Conservation (phyloP, 179 eudicot genomes). For the Carnegiea gigantea region DNA sequence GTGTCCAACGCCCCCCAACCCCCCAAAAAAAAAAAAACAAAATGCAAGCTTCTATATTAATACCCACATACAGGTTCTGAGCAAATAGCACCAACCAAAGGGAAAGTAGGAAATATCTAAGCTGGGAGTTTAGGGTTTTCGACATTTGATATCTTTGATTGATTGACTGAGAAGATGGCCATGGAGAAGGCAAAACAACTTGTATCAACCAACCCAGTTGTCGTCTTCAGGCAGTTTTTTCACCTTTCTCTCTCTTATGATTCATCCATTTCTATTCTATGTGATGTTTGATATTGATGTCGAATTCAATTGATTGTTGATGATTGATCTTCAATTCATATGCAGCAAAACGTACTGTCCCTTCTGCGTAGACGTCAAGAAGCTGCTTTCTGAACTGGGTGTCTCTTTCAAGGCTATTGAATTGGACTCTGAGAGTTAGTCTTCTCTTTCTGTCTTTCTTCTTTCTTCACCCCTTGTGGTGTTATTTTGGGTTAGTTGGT, state of each 20-base stretch:
- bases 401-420: conserved; percentile 73
- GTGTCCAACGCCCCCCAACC: too few relatives aligned
- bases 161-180: conserved; percentile 40
- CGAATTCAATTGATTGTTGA: neutral
- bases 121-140: conserved; percentile 2
- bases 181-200: conserved; percentile 60
- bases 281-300: neutral
- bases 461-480: neutral
- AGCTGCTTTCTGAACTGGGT: conserved; percentile 52
- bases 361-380: conserved; percentile 70
- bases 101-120: neutral
- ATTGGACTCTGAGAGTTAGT: conserved; percentile 71
- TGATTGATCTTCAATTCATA: neutral
- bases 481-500: neutral
- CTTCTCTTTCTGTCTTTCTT: conserved; percentile 1
- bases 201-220: conserved; percentile 59
- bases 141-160: neutral
- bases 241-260: neutral
- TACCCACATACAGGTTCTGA: neutral
- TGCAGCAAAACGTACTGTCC: conserved; percentile 78
- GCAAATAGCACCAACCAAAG: neutral
- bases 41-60: too few relatives aligned
- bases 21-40: too few relatives aligned
- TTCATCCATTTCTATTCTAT: neutral
- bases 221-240: conserved; percentile 68